A percentile compares a stretch with the other conserved stretches of the same genome.
phyloP scores from a whole-genome alignment of 108 stramenopile genomes.

The Stephanodiscus triporus region DNA sequence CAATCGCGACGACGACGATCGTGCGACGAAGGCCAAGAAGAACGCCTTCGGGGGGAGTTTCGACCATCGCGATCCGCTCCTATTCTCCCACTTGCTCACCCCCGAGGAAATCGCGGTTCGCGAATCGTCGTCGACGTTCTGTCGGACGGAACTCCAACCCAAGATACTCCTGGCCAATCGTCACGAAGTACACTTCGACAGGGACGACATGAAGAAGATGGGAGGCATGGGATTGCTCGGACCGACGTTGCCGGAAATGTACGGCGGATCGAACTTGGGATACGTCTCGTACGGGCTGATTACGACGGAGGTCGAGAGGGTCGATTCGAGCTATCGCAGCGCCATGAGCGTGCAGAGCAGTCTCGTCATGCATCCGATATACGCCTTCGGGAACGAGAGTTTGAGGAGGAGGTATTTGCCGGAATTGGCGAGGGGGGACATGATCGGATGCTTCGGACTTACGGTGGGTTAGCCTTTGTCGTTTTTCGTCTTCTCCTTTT shows the following conservation, averaged over 20 bases:
- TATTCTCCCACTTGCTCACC: no score
- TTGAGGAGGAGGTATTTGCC: slow-evolving; percentile 90
- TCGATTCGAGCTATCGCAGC: slow-evolving; percentile 91
- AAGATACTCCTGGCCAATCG: slow-evolving; percentile 85
- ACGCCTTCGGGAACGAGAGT: slow-evolving; percentile 86
- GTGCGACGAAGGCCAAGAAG: slow-evolving; percentile 12
- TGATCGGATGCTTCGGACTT: slow-evolving; percentile 95
- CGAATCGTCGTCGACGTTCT: slow-evolving; percentile 76
- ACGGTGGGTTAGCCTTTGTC: slow-evolving; percentile 54
- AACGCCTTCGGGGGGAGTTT: slow-evolving; percentile 38
- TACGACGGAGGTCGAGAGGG: slow-evolving; percentile 85
- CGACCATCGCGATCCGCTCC: slow-evolving; percentile 43
- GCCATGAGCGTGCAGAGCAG: slow-evolving; percentile 94
- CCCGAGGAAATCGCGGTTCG: slow-evolving; percentile 41
- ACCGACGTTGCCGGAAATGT: slow-evolving; percentile 80
- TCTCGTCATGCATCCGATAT: slow-evolving; percentile 97
- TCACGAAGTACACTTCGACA: slow-evolving; percentile 75
- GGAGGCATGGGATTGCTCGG: slow-evolving; percentile 92
- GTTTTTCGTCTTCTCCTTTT: slow-evolving; percentile 22
- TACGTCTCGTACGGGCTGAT: slow-evolving; percentile 93
- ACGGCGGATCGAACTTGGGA: slow-evolving; percentile 85
- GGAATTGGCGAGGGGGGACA: slow-evolving; percentile 74
- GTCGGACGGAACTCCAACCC: slow-evolving; percentile 82
- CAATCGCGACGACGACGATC: slow-evolving; percentile 12
- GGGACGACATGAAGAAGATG: slow-evolving; percentile 80